A percentile compares a stretch with the other conserved stretches of the same genome.
These are phyloP conservation scores for Verticillium zaregamsianum DNA, from an alignment of 2,329 filamentous ascomycete species.

Conservation along the genomic window DNA sequence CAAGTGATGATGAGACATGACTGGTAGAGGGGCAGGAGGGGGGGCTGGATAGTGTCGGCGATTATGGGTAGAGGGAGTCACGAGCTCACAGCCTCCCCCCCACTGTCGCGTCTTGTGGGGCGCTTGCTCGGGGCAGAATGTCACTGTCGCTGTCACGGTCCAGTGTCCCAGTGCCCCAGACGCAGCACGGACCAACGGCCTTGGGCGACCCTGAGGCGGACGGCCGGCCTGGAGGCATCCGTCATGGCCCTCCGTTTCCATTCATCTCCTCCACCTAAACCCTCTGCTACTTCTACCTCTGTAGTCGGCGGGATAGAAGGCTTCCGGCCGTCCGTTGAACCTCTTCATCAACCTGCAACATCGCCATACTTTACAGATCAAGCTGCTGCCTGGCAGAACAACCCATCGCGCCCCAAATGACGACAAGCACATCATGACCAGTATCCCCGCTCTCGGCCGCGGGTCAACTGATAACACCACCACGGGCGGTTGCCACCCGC, in stretches of 20 bases:
- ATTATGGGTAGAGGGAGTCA: background rate
- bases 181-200: background rate
- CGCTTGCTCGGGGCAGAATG: background rate
- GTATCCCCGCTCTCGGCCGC: conserved; percentile 28
- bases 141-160: background rate
- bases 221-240: background rate
- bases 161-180: background rate
- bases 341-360: background rate
- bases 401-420: conserved; percentile 4
- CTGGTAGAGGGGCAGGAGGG: background rate
- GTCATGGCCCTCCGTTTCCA: background rate
- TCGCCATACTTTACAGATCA: background rate
- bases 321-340: background rate
- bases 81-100: background rate
- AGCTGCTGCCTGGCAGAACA: background rate
- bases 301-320: background rate
- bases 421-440: conserved; percentile 23
- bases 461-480: conserved; percentile 29
- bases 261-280: background rate
- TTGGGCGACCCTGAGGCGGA: background rate
- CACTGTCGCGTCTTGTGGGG: background rate
- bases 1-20: background rate
- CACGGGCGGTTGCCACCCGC: conserved; percentile 14
- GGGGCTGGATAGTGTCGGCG: background rate
- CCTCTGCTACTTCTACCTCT: background rate